phyloP scores from a whole-genome alignment of 2,329 filamentous ascomycete genomes.

The Hortaea werneckii region DNA sequence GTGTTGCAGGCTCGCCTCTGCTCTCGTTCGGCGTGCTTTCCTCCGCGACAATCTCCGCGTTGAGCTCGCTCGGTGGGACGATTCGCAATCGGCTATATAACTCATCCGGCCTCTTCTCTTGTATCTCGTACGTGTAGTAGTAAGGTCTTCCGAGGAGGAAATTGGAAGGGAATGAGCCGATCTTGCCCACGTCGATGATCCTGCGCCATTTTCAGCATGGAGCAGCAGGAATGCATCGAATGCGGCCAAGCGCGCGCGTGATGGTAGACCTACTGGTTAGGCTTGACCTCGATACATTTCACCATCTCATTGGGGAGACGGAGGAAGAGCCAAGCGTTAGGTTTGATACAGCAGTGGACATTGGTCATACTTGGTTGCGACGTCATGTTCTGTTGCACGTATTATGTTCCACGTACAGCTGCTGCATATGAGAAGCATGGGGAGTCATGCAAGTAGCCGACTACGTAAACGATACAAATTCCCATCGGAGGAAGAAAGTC shows the following conservation, averaged over 20 bases:
- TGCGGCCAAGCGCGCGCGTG: slow-evolving; percentile 2
- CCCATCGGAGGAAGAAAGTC: too few species aligned
- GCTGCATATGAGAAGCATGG: too few species aligned
- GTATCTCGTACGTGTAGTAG: slow-evolving; percentile 81
- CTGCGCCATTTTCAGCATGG: slow-evolving; percentile 40
- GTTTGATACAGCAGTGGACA: slow-evolving; percentile 29
- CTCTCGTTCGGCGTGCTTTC: slow-evolving; percentile 31
- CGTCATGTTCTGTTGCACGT: too few species aligned
- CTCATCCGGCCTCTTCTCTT: slow-evolving; percentile 57
- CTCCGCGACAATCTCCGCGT: slow-evolving; percentile 61
- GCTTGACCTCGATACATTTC: slow-evolving; percentile 49
- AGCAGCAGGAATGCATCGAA: slow-evolving; percentile 21
- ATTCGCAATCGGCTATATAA: slow-evolving; percentile 62
- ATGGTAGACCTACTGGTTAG: slow-evolving; percentile 50
- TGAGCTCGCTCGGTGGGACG: slow-evolving; percentile 70
- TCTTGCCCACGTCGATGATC: slow-evolving; percentile 82
- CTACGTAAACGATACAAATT: too few species aligned
- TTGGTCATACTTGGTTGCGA: background rate
- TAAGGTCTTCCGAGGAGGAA: slow-evolving; percentile 84
- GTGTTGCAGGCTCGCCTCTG: slow-evolving; percentile 19
- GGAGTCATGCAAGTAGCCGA: too few species aligned
- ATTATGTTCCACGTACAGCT: too few species aligned
- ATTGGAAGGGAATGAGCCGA: slow-evolving; percentile 81
- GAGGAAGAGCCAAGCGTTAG: slow-evolving; percentile 43
- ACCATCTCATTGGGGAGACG: slow-evolving; percentile 49